Evolutionary conservation across 2,329 filamentous ascomycete genomes (phyloP).

Genomic region (Lomentospora prolificans): DNA sequence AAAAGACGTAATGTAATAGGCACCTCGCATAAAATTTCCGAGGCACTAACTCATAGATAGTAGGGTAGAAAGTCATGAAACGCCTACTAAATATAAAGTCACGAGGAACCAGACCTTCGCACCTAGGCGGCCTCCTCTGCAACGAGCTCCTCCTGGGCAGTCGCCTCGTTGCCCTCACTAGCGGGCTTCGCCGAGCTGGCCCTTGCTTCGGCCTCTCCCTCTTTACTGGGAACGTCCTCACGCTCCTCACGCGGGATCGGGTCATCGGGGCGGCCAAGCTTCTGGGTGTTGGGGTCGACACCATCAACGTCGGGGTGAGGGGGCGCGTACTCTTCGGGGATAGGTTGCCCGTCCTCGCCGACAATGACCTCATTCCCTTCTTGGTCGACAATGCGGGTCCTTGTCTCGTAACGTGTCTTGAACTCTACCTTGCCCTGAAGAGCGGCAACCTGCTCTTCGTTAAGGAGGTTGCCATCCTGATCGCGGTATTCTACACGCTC

Average conservation of each 20-base stretch:
- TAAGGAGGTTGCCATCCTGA: constrained; percentile 80
- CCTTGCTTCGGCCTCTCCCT: constrained; percentile 49
- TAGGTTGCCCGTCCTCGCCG: constrained; percentile 27
- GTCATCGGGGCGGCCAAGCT: constrained; percentile 28
- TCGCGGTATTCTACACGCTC: constrained; percentile 91
- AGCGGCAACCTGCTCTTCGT: constrained; percentile 71
- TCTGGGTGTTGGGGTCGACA: constrained; percentile 47
- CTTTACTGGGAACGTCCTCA: constrained; percentile 36
- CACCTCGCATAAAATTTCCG: no score
- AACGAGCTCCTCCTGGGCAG: constrained; percentile 22
- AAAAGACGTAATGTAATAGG: no score
- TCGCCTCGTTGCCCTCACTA: constrained; percentile 52
- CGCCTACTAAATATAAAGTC: no score
- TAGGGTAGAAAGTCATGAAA: no score
- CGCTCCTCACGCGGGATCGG: constrained; percentile 28
- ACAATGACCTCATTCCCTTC: constrained; percentile 62
- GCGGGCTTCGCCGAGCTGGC: constrained; percentile 49
- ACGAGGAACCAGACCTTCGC: no score
- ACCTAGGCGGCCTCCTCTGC: background rate
- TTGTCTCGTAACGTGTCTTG: constrained; percentile 92
- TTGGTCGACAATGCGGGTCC: constrained; percentile 72
- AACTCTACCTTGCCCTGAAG: constrained; percentile 92
- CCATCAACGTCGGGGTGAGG: constrained; percentile 54
- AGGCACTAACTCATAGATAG: no score
- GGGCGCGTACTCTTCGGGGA: constrained; percentile 26